A percentile compares a stretch with the other conserved stretches of the same genome.
These are phyloP conservation scores for Discostella stelligera DNA, from an alignment of 352 stramenopile species.

Conservation along the genomic window DNA sequence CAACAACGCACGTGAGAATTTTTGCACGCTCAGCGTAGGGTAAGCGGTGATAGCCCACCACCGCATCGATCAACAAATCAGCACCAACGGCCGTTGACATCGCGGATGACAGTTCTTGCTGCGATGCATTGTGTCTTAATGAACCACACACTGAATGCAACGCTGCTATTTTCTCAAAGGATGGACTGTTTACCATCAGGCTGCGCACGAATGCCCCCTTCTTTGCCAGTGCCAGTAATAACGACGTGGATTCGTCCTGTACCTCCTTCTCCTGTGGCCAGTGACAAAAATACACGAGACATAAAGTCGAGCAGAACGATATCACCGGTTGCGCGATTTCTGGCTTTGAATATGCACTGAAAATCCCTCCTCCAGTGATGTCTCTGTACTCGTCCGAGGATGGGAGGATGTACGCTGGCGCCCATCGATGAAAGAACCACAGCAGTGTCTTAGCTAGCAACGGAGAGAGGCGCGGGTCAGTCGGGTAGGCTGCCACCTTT, in stretches of 20 bases:
- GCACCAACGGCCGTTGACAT: constrained; percentile 28
- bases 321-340: constrained; percentile 58
- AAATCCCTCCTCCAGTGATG: constrained; percentile 46
- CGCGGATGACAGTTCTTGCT: constrained; percentile 33
- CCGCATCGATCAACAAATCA: constrained; percentile 49
- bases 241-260: constrained; percentile 53
- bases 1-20: constrained; percentile 63
- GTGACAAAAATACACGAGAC: constrained; percentile 72
- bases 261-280: constrained; percentile 71
- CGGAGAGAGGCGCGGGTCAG: constrained; percentile 65
- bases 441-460: constrained; percentile 76
- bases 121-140: constrained; percentile 57
- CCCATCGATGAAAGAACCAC: constrained; percentile 75
- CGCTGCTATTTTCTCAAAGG: constrained; percentile 63
- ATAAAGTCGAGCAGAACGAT: constrained; percentile 71
- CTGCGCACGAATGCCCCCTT: constrained; percentile 52
- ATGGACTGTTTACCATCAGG: constrained; percentile 52
- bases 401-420: constrained; percentile 71
- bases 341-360: constrained; percentile 51
- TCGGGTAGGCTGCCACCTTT: constrained; percentile 60
- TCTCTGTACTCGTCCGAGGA: constrained; percentile 40
- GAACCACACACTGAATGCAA: constrained; percentile 66
- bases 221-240: constrained; percentile 66
- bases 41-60: constrained; percentile 71
- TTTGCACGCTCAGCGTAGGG: constrained; percentile 66